A percentile compares a stretch with the other conserved stretches of the same genome.
phyloP scores from a whole-genome alignment of 768 basidiomycete species.

The Vararia minispora region DNA sequence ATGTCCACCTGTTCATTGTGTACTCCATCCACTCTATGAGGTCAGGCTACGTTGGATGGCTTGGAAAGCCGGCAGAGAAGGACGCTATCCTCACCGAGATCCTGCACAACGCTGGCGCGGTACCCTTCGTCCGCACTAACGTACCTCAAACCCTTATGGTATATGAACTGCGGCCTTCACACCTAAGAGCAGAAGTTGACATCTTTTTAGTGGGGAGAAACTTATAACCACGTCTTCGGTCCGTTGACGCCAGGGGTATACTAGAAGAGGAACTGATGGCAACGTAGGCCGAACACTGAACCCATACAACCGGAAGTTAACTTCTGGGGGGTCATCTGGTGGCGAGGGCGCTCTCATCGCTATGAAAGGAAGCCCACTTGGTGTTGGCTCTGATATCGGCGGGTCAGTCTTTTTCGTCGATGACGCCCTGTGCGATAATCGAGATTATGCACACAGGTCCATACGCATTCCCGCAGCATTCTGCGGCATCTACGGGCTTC shows the following conservation, averaged over 20 bases:
- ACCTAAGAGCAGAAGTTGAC: background rate
- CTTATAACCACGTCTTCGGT: conserved; percentile 74
- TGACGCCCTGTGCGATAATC: background rate
- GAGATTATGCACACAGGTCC: conserved; percentile 32
- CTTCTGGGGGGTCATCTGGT: conserved; percentile 73
- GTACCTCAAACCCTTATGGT: conserved; percentile 48
- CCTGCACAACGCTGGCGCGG: conserved; percentile 43
- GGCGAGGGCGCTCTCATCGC: conserved; percentile 77
- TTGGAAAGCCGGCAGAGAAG: conserved; percentile 33
- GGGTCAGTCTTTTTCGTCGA: conserved; percentile 33
- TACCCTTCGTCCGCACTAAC: conserved; percentile 45
- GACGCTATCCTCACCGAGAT: conserved; percentile 44
- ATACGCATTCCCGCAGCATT: conserved; percentile 60
- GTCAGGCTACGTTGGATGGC: conserved; percentile 42
- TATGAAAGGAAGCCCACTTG: conserved; percentile 35
- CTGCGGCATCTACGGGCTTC: conserved; percentile 60
- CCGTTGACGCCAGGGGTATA: too few species aligned
- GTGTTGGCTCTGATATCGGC: conserved; percentile 75
- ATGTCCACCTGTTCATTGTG: conserved; percentile 15
- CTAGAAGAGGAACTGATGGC: too few species aligned
- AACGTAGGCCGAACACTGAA: conserved; percentile 65
- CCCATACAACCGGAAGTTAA: conserved; percentile 61
- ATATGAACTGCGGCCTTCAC: conserved; percentile 1
- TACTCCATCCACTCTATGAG: conserved; percentile 1
- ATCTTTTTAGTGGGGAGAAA: conserved; percentile 54